A percentile compares a stretch with the other conserved stretches of the same genome.
These are phyloP conservation scores for Microcos paniculata DNA, from an alignment of 345 rosid species.

Conservation along the genomic window DNA sequence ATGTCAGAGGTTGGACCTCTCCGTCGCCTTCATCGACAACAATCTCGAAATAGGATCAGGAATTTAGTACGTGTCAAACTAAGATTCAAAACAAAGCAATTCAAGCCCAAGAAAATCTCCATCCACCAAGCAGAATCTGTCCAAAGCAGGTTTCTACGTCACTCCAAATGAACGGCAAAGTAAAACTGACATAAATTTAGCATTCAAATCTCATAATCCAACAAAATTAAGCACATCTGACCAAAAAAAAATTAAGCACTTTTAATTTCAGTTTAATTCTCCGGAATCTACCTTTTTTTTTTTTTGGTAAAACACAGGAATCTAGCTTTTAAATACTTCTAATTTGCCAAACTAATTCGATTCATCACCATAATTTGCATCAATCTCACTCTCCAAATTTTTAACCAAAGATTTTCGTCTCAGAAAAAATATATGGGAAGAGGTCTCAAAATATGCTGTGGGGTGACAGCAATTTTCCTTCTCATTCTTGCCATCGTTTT, in stretches of 20 bases:
- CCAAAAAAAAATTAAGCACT: too few relatives aligned
- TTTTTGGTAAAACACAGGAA: too few relatives aligned
- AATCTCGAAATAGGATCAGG: neutral
- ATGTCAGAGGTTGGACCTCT: neutral
- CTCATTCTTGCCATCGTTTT: slow-evolving; percentile 16
- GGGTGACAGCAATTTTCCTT: slow-evolving; percentile 21
- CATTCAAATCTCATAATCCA: neutral
- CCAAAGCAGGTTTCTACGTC: neutral
- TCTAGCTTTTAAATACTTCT: neutral
- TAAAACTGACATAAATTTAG: too few relatives aligned
- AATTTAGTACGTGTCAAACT: neutral
- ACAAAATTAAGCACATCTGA: neutral
- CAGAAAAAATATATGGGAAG: slow-evolving; percentile 4
- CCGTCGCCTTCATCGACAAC: neutral
- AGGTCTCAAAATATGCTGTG: slow-evolving; percentile 35
- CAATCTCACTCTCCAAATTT: neutral
- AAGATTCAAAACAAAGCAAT: neutral
- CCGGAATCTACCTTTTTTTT: too few relatives aligned
- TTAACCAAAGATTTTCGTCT: neutral
- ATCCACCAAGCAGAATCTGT: neutral
- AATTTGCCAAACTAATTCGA: neutral
- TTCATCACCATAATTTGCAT: neutral
- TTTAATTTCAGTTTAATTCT: neutral
- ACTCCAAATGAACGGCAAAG: neutral
- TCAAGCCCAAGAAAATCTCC: neutral